Evolutionary conservation across 805 yeast species (phyloP).

Genomic region (Ogataea trehalophila): DNA sequence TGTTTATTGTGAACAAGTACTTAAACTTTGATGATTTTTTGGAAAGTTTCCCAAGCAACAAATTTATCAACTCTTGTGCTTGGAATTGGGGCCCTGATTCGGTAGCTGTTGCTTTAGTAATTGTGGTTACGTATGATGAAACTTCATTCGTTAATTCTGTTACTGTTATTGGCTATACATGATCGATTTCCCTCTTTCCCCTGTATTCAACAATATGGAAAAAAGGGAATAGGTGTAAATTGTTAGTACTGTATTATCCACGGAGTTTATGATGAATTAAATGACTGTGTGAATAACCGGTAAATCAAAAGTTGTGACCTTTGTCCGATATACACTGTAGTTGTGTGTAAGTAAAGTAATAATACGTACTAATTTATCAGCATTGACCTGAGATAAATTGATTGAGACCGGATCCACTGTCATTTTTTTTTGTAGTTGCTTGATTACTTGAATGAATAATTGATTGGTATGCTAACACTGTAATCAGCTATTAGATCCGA

Average conservation of each 20-base stretch:
- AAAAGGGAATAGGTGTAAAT: too few species aligned
- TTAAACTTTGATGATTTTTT: conserved; percentile 50
- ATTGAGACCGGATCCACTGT: conserved; percentile 2
- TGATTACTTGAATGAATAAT: too few species aligned
- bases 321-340: not conserved
- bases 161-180: conserved; percentile 17
- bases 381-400: conserved; percentile 9
- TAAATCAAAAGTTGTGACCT: not conserved
- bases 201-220: too few species aligned
- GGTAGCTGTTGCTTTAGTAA: not conserved
- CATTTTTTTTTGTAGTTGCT: too few species aligned
- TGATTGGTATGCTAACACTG: too few species aligned
- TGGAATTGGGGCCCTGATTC: not conserved
- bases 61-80: conserved; percentile 25
- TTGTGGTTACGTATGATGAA: not conserved
- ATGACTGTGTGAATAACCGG: not conserved
- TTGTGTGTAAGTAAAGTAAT: too few species aligned
- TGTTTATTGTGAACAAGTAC: conserved; percentile 39
- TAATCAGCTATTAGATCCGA: too few species aligned
- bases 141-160: conserved; percentile 15
- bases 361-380: conserved; percentile 13
- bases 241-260: too few species aligned
- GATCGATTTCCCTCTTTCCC: not conserved
- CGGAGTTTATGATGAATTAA: too few species aligned
- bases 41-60: conserved; percentile 33